Base-by-base conservation (phyloP, 768 basidiomycete genomes). In the Cyathus striatus region DNA sequence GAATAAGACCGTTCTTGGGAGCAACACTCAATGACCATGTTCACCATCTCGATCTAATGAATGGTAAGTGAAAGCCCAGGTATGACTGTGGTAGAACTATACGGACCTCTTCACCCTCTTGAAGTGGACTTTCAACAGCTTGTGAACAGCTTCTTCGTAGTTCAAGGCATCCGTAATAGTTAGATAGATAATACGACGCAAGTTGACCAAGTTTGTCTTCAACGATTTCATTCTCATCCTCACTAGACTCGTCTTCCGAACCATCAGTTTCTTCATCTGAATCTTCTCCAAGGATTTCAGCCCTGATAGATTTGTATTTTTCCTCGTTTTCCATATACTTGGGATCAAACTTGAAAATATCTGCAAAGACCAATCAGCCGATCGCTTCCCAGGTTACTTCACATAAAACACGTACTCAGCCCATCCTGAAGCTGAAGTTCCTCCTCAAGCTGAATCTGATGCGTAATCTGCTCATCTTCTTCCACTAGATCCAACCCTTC, bases 21-120 rank as follows among this genome's bases (percentile, higher is more conserved):
- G 62, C 96, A 98, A 86, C 96, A 99, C 57, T 98, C 95, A 63
- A 99, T 89, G 49, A 99, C 79, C 96, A 99, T 99, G 73, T 98
- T 97, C 61, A 90, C 81, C 45, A 99, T 66, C 61, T 97, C 95
- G 53, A 91, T 87, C 91, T 96, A 55, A 2, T 25, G n/a, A n/a
- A 5, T 33, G 9, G 34, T 41, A 16, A n/a, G 41, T 16, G 16
- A 17, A 27, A 2, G 14, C 1, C 5, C 32, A 7, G 45, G 42
- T 12, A 14, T 5, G 36, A 17, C 13, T 39, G 63, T 69, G 42
- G 10, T n/a, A n/a, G n/a, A n/a, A n/a, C n/a, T n/a, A n/a, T n/a
- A n/a, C n/a, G 35, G 57, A 95, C 94, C 83, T 99, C 96, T 63
- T 96, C 82, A 1, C 95, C 96, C 57, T 94, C 92, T 42, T 80